Conservation (phyloP, 2,329 filamentous ascomycete genomes). For the Aspergillus fumigatus region DNA sequence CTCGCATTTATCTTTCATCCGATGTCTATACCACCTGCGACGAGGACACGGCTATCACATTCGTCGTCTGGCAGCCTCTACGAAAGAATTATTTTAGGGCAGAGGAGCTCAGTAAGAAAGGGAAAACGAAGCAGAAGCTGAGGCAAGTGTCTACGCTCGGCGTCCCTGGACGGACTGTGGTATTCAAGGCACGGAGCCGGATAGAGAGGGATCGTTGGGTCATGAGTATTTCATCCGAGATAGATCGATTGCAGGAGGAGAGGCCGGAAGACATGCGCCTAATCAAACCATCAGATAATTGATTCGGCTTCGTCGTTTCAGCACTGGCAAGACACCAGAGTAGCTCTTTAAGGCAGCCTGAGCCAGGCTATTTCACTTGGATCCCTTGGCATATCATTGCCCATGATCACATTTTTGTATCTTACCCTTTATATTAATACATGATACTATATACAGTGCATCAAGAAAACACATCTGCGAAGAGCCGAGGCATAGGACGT, state of each 20-base stretch:
- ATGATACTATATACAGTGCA: background rate
- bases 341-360: too few species aligned
- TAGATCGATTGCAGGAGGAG: constrained; percentile 53
- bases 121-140: constrained; percentile 44
- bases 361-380: background rate
- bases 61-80: constrained; percentile 62
- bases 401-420: background rate
- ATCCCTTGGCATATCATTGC: background rate
- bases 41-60: constrained; percentile 62
- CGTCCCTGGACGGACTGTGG: constrained; percentile 57
- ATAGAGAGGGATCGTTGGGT: constrained; percentile 67
- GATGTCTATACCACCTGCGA: constrained; percentile 60
- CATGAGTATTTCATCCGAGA: constrained; percentile 60
- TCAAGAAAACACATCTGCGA: background rate
- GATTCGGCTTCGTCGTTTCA: background rate
- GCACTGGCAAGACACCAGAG: background rate
- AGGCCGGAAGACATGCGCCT: constrained; percentile 48
- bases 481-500: background rate
- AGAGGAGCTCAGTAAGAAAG: constrained; percentile 34
- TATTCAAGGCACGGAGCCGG: constrained; percentile 61
- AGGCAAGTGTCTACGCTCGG: constrained; percentile 59
- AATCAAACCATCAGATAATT: constrained; percentile 17
- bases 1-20: constrained; percentile 53
- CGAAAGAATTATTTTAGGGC: constrained; percentile 53
- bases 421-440: constrained; percentile 13